Percentiles rank a stretch among this genome's conserved stretches.
Evolutionary conservation across 164 flowering plant genomes (phyloP).

Genomic region (Aristolochia californica): DNA sequence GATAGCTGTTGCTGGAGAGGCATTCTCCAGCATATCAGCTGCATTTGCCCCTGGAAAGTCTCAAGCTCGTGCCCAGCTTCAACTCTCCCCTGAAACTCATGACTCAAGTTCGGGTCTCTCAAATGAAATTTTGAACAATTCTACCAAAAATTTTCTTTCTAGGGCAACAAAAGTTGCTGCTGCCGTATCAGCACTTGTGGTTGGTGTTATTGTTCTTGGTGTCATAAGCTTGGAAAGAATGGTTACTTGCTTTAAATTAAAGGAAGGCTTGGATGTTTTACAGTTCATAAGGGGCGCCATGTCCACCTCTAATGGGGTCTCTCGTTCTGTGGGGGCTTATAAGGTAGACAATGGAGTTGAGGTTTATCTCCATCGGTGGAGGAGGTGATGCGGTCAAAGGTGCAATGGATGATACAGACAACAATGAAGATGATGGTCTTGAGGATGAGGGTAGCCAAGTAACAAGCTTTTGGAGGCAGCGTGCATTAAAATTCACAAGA

Average conservation of each 20-base stretch:
- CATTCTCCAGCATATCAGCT: conserved; percentile 59
- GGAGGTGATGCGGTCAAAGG: too few relatives aligned
- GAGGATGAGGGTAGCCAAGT: too few relatives aligned
- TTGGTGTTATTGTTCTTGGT: conserved; percentile 78
- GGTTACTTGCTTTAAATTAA: conserved; percentile 67
- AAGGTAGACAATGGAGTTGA: conserved; percentile 64
- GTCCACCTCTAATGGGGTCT: conserved; percentile 70
- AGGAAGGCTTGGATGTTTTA: conserved; percentile 74
- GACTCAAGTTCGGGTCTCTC: conserved; percentile 47
- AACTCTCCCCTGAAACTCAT: conserved; percentile 55
- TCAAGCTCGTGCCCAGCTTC: conserved; percentile 62
- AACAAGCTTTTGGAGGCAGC: too few relatives aligned
- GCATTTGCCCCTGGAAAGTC: conserved; percentile 59
- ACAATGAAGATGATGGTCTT: too few relatives aligned
- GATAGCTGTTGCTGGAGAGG: conserved; percentile 87
- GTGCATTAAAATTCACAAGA: too few relatives aligned
- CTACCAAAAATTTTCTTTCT: conserved; percentile 37
- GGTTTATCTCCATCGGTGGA: conserved; percentile 80
- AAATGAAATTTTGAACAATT: conserved; percentile 37
- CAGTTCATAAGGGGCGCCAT: conserved; percentile 59
- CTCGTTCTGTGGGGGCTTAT: conserved; percentile 45
- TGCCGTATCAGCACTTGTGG: conserved; percentile 77
- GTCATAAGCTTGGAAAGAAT: conserved; percentile 79
- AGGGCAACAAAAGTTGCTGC: conserved; percentile 57
- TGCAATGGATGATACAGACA: too few relatives aligned